These are phyloP conservation scores for Polygonum maritimum DNA, from an alignment of 148 eudicot genomes.

Conservation along the genomic window DNA sequence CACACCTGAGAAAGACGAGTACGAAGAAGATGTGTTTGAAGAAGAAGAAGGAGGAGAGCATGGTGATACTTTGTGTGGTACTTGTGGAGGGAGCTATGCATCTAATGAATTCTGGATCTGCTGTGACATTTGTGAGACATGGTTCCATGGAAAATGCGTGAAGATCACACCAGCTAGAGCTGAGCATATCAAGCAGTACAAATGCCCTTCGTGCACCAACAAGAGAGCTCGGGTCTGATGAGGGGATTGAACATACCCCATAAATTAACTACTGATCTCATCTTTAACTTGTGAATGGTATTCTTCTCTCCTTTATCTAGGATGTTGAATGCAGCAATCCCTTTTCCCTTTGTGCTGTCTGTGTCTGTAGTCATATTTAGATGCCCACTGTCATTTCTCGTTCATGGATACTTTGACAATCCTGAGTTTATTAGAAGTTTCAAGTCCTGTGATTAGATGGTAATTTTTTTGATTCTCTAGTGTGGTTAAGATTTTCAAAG, in stretches of 20 bases:
- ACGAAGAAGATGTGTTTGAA: constrained; percentile 42
- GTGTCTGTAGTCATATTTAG: not conserved
- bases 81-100: constrained; percentile 73
- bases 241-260: not conserved
- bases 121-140: constrained; percentile 80
- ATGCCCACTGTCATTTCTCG: not conserved
- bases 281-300: not conserved
- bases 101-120: constrained; percentile 86
- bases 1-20: constrained; percentile 23
- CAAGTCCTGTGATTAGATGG: not conserved
- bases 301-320: not conserved
- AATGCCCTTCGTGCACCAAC: constrained; percentile 93
- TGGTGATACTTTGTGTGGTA: constrained; percentile 80
- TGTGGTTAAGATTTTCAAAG: not conserved
- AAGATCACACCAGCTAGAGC: constrained; percentile 90
- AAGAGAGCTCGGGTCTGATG: constrained; percentile 54
- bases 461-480: not conserved
- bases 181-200: constrained; percentile 94
- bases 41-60: constrained; percentile 81
- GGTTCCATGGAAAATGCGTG: constrained; percentile 95
- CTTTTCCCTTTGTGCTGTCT: not conserved
- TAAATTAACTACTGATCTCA: not conserved
- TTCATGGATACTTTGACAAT: not conserved
- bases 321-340: not conserved
- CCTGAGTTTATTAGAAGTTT: not conserved